Conservation (phyloP, 306 rosid genomes). For the Phaseolus lunatus region DNA sequence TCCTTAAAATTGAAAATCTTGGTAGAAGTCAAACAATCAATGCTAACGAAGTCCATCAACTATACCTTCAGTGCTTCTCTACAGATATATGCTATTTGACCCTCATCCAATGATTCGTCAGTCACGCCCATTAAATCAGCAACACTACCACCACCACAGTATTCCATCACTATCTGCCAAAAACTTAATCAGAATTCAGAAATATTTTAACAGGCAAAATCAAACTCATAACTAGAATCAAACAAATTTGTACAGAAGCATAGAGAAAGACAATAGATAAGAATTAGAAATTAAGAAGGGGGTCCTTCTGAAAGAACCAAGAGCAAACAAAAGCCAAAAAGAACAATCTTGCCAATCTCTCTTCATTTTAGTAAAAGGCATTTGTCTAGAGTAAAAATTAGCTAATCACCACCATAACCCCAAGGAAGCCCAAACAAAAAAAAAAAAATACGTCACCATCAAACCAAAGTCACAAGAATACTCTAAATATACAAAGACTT, state of each 20-base stretch:
- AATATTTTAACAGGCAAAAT: constrained; percentile 40
- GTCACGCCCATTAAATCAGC: constrained; percentile 90
- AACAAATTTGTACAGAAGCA: not conserved
- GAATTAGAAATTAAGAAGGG: not conserved
- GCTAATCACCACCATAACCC: constrained; percentile 25
- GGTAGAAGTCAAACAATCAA: constrained; percentile 30
- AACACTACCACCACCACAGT: constrained; percentile 99
- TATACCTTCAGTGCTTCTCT: constrained; percentile 94
- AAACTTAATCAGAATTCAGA: constrained; percentile 52
- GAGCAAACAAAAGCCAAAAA: constrained; percentile 30
- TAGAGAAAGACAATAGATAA: not conserved
- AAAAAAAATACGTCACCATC: not conserved
- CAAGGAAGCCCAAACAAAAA: constrained; percentile 14
- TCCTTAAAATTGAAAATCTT: constrained; percentile 21
- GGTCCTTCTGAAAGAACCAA: constrained; percentile 3
- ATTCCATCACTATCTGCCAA: constrained; percentile 99
- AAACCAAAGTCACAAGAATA: constrained; percentile 14
- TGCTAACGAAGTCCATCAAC: constrained; percentile 36
- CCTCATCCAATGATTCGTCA: constrained; percentile 90
- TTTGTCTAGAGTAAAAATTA: constrained; percentile 22
- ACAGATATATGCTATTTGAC: constrained; percentile 93
- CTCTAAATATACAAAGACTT: constrained; percentile 16
- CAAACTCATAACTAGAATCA: constrained; percentile 13
- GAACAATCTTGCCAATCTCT: not conserved
- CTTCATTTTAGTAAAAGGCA: constrained; percentile 9